Evolutionary conservation across 768 basidiomycete genomes (phyloP).

Genomic region (Leucosporidium scottii): DNA sequence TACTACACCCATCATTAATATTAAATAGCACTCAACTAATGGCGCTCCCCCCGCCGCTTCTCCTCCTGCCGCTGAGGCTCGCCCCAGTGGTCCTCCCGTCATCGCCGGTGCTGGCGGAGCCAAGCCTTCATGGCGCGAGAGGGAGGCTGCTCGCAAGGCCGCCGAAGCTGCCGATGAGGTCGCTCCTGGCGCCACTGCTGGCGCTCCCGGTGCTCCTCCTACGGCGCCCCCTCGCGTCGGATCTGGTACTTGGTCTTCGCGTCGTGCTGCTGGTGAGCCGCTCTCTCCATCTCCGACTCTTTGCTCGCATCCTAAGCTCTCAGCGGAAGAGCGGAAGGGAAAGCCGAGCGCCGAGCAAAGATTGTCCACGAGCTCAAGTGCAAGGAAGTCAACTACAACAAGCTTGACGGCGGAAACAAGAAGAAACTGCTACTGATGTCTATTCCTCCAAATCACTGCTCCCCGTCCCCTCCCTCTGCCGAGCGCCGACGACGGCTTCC

Average conservation of each 20-base stretch:
- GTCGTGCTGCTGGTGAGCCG: background rate
- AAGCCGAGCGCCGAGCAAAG: no score
- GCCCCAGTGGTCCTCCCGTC: conserved; percentile 9
- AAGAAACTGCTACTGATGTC: no score
- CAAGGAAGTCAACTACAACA: no score
- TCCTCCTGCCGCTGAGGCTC: conserved; percentile 9
- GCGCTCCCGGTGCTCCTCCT: conserved; percentile 8
- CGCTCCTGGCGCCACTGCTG: background rate
- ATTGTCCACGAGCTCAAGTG: no score
- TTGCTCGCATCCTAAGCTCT: no score
- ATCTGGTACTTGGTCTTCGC: background rate
- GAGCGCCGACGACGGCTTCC: background rate
- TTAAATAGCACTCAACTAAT: no score
- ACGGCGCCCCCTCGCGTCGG: background rate
- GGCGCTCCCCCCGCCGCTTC: no score
- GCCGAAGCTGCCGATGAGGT: conserved; percentile 1
- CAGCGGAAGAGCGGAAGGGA: no score
- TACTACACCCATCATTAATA: no score
- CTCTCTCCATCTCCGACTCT: background rate
- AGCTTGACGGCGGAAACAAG: no score
- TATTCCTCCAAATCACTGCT: no score
- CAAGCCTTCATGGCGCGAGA: conserved; percentile 20
- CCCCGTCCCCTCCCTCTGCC: background rate
- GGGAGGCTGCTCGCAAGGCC: conserved; percentile 21
- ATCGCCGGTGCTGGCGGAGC: conserved; percentile 13